phyloP scores from a whole-genome alignment of 2,329 filamentous ascomycete species.

The Claviceps digitariae region DNA sequence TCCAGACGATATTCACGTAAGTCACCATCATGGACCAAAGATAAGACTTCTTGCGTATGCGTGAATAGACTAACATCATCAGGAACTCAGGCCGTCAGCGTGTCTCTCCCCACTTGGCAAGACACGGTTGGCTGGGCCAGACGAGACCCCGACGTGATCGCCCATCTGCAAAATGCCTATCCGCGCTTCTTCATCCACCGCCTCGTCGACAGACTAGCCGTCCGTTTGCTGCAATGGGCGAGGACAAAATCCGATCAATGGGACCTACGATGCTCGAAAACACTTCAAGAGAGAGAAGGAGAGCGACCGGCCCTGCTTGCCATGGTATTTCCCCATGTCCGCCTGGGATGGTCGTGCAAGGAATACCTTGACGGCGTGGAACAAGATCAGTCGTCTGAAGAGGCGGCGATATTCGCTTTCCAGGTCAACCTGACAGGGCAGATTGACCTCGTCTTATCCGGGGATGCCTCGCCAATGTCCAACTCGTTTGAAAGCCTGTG shows the following conservation, averaged over 20 bases:
- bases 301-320: neutral
- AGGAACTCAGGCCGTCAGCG: constrained; percentile 14
- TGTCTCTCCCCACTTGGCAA: constrained; percentile 17
- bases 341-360: constrained; percentile 4
- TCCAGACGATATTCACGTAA: neutral
- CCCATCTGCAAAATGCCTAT: constrained; percentile 14
- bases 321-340: constrained; percentile 8
- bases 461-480: neutral
- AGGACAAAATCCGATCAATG: neutral
- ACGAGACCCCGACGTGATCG: constrained; percentile 10
- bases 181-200: constrained; percentile 16
- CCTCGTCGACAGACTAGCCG: constrained; percentile 10
- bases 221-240: constrained; percentile 9
- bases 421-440: neutral
- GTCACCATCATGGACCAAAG: too few species aligned
- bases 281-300: neutral
- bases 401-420: neutral
- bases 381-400: neutral
- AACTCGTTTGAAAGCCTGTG: constrained; percentile 7
- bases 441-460: neutral
- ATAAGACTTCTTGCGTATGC: too few species aligned
- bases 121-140: constrained; percentile 14
- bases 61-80: neutral
- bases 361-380: constrained; percentile 8
- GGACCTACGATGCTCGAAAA: neutral